phyloP scores from a whole-genome alignment of 208 protist species.

The Acanthamoeba sp. region DNA sequence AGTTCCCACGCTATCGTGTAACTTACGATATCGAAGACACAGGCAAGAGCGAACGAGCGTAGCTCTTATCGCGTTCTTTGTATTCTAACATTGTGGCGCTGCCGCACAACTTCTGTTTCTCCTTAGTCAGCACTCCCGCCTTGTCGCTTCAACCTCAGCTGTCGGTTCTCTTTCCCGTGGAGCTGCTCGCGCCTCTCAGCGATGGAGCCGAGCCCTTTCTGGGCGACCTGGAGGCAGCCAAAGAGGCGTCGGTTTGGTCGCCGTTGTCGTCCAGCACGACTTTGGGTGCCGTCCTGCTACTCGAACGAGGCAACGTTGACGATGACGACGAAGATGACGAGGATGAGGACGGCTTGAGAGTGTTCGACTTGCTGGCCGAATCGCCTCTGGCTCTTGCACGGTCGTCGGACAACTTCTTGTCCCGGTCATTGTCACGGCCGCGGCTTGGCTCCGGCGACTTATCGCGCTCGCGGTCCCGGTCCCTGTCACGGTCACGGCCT shows the following conservation, averaged over 20 bases:
- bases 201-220: too few species aligned
- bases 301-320: neutral
- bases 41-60: neutral
- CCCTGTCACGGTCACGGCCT: neutral
- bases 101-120: neutral
- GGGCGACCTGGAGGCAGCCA: too few species aligned
- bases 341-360: neutral
- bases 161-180: neutral
- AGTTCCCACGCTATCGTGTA: slow-evolving; percentile 51
- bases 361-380: neutral
- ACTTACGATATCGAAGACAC: slow-evolving; percentile 37
- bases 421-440: neutral
- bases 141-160: neutral
- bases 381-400: neutral
- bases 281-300: neutral
- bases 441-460: neutral
- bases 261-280: neutral
- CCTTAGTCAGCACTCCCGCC: neutral
- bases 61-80: neutral
- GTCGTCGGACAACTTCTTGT: neutral
- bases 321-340: neutral
- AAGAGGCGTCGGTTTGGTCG: neutral
- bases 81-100: neutral
- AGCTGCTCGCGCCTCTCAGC: too few species aligned
- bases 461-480: neutral